Base-by-base conservation (phyloP, 148 eudicot genomes). In the Fagopyrum tataricum region DNA sequence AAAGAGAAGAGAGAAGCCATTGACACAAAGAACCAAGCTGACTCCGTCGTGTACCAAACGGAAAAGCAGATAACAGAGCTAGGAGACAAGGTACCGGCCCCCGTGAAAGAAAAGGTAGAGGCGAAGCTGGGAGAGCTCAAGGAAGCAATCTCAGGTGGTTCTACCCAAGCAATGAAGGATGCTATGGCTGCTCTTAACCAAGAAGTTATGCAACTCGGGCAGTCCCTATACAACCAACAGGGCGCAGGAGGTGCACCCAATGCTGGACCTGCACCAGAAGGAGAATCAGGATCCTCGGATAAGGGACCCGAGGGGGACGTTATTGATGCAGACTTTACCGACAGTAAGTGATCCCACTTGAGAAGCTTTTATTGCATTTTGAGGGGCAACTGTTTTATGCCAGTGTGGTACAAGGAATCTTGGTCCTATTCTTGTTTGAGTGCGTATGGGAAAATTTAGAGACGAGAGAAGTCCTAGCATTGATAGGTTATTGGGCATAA, bases 271-370 rank as follows among this genome's bases (percentile, higher is more conserved):
- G 26, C 90, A 37, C 90, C 96, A 7, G 94, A 88, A 21, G 85
- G 72, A 18, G 87, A 77, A 71, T 73, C 84, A 12, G 92, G 84
- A 53, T 75, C 91, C 68, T 75, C 88, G 0, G 87, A 81, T 31
- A 85, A 93, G 79, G 96, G 98, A 67, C 85, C 96, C n/a, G 98
- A 93, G 4, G 97, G 95, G 43, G 98, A 93, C 74, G 98, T 93
- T 68, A 91, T 93, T 20, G 98, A 93, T 82, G 98, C 98, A 14
- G 98, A 93, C 80, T 93, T 93, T 77, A 89, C 91, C 0, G 98
- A 93, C 80, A 89, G 90, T 87, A 86, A 89, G 51, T 90, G 84
- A 90, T 77, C 23, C 14, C 71, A 67, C 4, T 15, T 15, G 8
- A n/a, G 61, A 7, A 18, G 8, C 23, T 53, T 17, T 0, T 6